These are phyloP conservation scores for Candida corydali DNA, from an alignment of 805 yeast genomes.

Conservation along the genomic window DNA sequence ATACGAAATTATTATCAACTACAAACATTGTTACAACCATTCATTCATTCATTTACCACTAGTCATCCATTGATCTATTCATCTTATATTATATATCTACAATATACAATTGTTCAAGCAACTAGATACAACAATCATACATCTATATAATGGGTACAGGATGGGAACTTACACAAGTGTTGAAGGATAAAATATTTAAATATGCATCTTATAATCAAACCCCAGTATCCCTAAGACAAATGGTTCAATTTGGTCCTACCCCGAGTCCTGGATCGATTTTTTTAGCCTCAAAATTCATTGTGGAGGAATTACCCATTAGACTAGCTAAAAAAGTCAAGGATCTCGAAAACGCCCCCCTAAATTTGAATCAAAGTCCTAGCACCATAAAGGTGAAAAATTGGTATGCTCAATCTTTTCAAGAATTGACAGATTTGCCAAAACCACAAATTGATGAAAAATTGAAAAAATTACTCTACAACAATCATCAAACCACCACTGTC, in stretches of 20 bases:
- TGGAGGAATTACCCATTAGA: conserved; percentile 83
- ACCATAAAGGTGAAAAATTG: conserved; percentile 76
- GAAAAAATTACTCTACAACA: conserved; percentile 25
- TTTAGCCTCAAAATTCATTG: conserved; percentile 78
- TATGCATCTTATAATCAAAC: conserved; percentile 78
- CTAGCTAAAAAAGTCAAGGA: conserved; percentile 84
- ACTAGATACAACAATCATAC: too few species aligned
- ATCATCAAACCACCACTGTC: conserved; percentile 5
- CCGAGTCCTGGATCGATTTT: conserved; percentile 78
- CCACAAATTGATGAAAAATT: conserved; percentile 49
- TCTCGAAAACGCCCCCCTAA: conserved; percentile 74
- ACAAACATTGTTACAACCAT: not conserved
- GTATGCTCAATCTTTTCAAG: conserved; percentile 90
- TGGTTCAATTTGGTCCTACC: conserved; percentile 85
- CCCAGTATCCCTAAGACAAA: conserved; percentile 77
- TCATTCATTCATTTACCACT: not conserved
- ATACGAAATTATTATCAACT: not conserved
- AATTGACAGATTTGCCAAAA: conserved; percentile 59
- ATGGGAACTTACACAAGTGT: conserved; percentile 47
- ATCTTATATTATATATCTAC: too few species aligned
- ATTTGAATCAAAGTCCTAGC: conserved; percentile 67
- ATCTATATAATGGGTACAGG: conserved; percentile 35
- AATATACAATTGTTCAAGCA: too few species aligned
- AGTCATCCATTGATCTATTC: too few species aligned
- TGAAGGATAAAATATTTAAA: conserved; percentile 53